Base-by-base conservation (phyloP, 1,139 yeast species). In the Hansenula sp. region DNA sequence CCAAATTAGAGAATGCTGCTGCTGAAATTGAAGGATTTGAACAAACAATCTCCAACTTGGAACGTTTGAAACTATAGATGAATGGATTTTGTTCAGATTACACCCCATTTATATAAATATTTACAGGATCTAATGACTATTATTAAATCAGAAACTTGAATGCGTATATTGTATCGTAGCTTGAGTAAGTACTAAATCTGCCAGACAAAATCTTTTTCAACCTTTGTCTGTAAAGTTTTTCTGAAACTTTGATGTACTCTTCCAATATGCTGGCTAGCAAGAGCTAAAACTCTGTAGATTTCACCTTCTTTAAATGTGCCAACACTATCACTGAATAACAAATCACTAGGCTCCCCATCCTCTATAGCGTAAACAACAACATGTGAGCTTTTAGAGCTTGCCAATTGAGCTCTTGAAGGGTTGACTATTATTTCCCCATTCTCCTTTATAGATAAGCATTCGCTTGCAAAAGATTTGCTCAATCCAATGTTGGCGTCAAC, bases 1-100 rank as follows among this genome's bases (percentile, higher is more conserved):
- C 77, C 63, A 80, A 86, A 65, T 71, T 83, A 48, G 94, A 85
- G 53, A 83, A 79, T 58, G 76, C 79, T 51, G 66, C 69, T 54
- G 96, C 98, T 40, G 99, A 91, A 66, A 84, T 89, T 50, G 90
- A 85, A 61, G 95, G 96, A 52, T 78, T 84, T 58, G 81, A 84
- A 59, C 82, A 85, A 50, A 86, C 94, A 47, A 84, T 87, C 62
- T 78, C 76, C 33, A 82, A 84, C 58, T 77, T 87, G 63, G 84
- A 84, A 65, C 82, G 81, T 61, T 74, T 86, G 64, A 84, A 83
- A 68, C 72, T 83, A 58, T 84, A 70, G 57, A 33, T n/a, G 5
- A n/a, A 16, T 25, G 9, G n/a, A 30, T 21, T 17, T 19, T 25
- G 21, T 32, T 30, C 19, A 28, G 11, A 43, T 21, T 15, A 17